Base-by-base conservation (phyloP, 2,329 filamentous ascomycete genomes). In the Ophiostoma sp. region DNA sequence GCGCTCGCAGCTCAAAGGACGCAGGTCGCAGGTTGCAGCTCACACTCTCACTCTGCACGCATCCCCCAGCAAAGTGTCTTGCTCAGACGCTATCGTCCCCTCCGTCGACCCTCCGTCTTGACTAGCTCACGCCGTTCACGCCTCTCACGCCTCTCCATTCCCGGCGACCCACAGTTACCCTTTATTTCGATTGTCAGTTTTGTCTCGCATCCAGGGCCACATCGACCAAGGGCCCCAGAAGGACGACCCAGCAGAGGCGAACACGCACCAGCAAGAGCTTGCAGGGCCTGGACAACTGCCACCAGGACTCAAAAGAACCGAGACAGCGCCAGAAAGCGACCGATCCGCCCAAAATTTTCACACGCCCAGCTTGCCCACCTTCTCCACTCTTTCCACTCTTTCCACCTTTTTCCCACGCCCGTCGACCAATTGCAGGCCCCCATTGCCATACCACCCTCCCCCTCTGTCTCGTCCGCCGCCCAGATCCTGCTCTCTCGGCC, bases 111-210 rank as follows among this genome's bases (percentile, higher is more conserved):
- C 72, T 74, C 59, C 42, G 71, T 74, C 69, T 48, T 33, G 15
- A 59, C 73, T 75, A 75, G 71, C 63, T 45, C 61, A 68, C 45
- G 42, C 39, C 63, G 12, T 48, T 17, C 22, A 68, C 64, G 64
- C 64, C 64, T 50, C 63, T 66, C 64, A 69, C 69, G 68, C 66
- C 36, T 74, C 55, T 75, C 72, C 73, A 73, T 69, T 71, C 70
- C 73, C 74, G 74, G 71, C 61, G 75, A 70, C 75, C 75, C 75
- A 76, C 75, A 75, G 74, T 75, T 76, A 76, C 75, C 75, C 74
- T 75, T 74, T 64, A 57, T 73, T 69, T 72, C 66, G 57, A 64
- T 39, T 69, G 57, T 69, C 36, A 25, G 59, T 64, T 71, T 61
- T 70, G 50, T 55, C 48, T 57, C 68, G 36, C 50, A 57, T 57